Base-by-base conservation (phyloP, 2,329 filamentous ascomycete species). In the Cercospora beticola region DNA sequence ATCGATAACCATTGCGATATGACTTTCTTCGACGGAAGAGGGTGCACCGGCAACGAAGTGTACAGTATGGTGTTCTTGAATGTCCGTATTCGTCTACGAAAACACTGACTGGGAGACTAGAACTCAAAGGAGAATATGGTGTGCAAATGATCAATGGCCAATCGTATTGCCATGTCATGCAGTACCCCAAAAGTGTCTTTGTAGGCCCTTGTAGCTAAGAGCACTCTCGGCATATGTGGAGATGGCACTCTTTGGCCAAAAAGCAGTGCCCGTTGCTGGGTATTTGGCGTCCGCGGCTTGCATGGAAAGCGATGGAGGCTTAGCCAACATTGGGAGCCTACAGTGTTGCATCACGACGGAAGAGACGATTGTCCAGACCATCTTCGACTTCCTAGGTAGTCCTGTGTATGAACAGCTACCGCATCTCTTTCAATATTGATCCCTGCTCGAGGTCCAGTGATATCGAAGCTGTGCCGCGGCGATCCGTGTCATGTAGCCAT, bases 131-230 rank as follows among this genome's bases (percentile, higher is more conserved):
- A 7, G 36, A 33, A 18, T 23, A 46, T 2, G 59, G 36, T 7
- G n/a, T 46, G 31, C 31, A 62, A 16, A 23, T 62, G 59, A 62
- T 62, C 33, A 62, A 62, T 28, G 59, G n/a, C 9, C 59, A 62
- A 10, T 62, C 59, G 16, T 62, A 26, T n/a, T 62, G 59, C 33
- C 59, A 62, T 62, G 31, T 40, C 21, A 40, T 62, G 59, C n/a
- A 62, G 12, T 62, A 43, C 23, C 31, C 59, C 1, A 62, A 62
- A 12, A 40, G 31, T 36, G 59, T 62, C 14, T 43, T 40, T 23
- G 23, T 62, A 23, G 59, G 59, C 9, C 59, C 59, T 9, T 62
- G 59, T 46, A 43, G 31, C n/a, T 60, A 12, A 60, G 57, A 49
- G 46, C 46, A 12, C 46, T 23, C 46, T 49, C 46, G 46, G 9